Base-by-base conservation (phyloP, 139 green algal species). In the Coccomyxa sp. region DNA sequence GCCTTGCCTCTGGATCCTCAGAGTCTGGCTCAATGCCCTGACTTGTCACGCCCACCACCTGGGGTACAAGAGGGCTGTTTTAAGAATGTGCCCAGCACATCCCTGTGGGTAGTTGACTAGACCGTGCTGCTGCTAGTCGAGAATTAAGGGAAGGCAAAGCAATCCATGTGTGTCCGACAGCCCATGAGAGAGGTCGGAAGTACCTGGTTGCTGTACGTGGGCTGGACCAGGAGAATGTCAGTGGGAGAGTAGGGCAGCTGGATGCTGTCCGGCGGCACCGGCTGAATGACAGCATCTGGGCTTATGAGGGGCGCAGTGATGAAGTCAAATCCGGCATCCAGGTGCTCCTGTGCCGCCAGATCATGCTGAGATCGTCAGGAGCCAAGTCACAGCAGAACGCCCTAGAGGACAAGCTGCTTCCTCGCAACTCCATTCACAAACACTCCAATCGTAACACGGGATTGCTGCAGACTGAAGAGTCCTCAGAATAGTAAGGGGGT, bases 291-390 rank as follows among this genome's bases (percentile, higher is more conserved):
- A 77, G 87, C 86, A 1, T 39, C 68, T 4, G 88, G 86, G 24
- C 88, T 83, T 73, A 92, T 88, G 36, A 99, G 84, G 0, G 94
- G 93, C 6, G 87, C 81, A 10, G 97, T 80, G 0, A 97, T 55
- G 83, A 98, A 99, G 81, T 99, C 95, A 75, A 98, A 98, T 3
- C 95, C 95, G 50, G 87, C 89, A 1, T 85, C 39, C 33, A 93
- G 75, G 12, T 85, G 68, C 38, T 82, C 79, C 92, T 95, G 89
- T 68, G 35, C 35, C 37, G 22, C 22, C 22, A 58, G 31, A 74
- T 24, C 54, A 31, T 24, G 55, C 55, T 68, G 31, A 27, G 14
- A 44, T 24, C 44, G 33, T 27, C 44, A 72, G 41, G n/a, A 7
- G 8, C 35, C 16, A 18, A 10, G 6, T 44, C 37, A 40, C 35